Conservation (phyloP, 192 early-diverging fungal species). For the Backusella tuberculispora region DNA sequence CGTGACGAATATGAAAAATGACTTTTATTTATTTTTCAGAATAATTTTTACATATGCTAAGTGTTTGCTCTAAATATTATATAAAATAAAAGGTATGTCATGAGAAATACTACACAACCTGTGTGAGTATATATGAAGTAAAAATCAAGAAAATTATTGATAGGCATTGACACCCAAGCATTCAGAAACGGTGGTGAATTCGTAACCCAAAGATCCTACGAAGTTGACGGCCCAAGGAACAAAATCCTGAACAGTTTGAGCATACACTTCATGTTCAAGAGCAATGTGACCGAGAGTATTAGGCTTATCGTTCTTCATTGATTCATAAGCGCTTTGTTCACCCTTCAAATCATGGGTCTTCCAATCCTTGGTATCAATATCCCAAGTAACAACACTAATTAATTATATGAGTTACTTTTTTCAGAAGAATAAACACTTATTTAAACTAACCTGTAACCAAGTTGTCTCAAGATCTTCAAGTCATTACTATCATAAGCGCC, state of each 20-base stretch:
- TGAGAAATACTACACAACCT: neutral
- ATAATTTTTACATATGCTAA: neutral
- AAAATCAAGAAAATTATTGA: neutral
- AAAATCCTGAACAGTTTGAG: conserved; percentile 39
- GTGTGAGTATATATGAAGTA: neutral
- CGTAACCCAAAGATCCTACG: conserved; percentile 39
- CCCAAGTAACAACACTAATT: conserved; percentile 45
- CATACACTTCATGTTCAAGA: conserved; percentile 22
- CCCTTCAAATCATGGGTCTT: conserved; percentile 27
- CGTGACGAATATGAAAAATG: no score
- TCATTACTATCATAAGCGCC: conserved; percentile 40
- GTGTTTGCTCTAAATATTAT: neutral
- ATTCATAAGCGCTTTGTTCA: conserved; percentile 16
- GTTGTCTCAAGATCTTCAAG: conserved; percentile 30
- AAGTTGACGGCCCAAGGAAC: conserved; percentile 45
- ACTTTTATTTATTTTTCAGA: no score
- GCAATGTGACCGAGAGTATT: conserved; percentile 20
- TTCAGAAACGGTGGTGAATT: conserved; percentile 48
- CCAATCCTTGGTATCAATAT: conserved; percentile 49
- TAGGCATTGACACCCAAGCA: conserved; percentile 40
- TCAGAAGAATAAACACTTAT: no score
- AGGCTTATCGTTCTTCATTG: neutral
- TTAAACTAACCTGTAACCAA: conserved; percentile 43
- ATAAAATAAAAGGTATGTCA: conserved; percentile 5
- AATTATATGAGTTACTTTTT: neutral